A percentile compares a stretch with the other conserved stretches of the same genome.
phyloP scores from a whole-genome alignment of 208 protist genomes.

The Acanthamoeba royreba region DNA sequence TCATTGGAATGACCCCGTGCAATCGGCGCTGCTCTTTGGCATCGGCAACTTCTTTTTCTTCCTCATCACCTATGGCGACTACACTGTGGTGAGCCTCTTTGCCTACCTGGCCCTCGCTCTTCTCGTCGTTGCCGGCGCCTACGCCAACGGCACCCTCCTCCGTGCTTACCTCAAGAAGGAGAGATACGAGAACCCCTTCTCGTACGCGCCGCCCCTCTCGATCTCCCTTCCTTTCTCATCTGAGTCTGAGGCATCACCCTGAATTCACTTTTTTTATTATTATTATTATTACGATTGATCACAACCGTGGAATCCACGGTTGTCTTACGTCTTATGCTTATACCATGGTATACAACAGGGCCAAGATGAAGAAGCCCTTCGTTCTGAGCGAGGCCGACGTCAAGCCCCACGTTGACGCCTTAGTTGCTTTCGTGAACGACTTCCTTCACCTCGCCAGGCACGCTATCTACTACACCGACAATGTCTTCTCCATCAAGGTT shows the following conservation, averaged over 20 bases:
- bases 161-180: conserved; percentile 27
- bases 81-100: conserved; percentile 36
- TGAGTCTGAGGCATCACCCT: no score
- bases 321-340: background rate
- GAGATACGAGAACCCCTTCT: conserved; percentile 45
- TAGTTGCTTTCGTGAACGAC: background rate
- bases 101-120: conserved; percentile 30
- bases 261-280: no score
- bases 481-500: conserved; percentile 25
- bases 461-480: conserved; percentile 38
- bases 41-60: conserved; percentile 57
- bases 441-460: background rate
- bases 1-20: conserved; percentile 37
- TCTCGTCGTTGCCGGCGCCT: conserved; percentile 16
- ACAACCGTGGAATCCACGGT: no score
- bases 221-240: background rate
- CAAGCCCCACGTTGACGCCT: conserved; percentile 5
- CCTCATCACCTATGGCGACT: conserved; percentile 45
- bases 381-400: background rate
- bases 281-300: no score
- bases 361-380: conserved; percentile 12
- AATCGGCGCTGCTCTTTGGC: conserved; percentile 47
- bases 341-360: background rate
- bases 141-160: conserved; percentile 33
- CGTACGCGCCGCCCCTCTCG: conserved; percentile 24